Evolutionary conservation across 108 stramenopile genomes (phyloP).

Genomic region (Schizochytrium sp.): DNA sequence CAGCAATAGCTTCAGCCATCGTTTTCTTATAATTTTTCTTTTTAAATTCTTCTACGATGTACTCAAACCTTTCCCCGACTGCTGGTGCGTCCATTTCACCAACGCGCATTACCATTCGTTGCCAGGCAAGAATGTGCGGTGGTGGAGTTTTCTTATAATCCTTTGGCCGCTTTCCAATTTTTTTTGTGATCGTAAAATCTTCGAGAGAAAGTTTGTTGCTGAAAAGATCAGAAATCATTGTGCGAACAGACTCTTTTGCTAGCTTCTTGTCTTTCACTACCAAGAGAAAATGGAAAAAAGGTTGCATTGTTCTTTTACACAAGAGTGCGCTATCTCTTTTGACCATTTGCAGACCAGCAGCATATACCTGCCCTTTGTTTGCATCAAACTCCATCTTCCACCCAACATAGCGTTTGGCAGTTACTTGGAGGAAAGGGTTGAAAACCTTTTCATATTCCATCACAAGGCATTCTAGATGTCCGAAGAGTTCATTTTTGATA

Average conservation of each 20-base stretch:
- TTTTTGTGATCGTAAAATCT: not conserved
- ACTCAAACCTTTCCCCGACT: conserved; percentile 14
- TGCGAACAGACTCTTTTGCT: not conserved
- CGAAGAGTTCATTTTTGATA: conserved; percentile 31
- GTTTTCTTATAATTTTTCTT: not conserved
- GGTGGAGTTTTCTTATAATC: not conserved
- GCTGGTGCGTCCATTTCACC: not conserved
- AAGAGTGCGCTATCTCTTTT: not conserved
- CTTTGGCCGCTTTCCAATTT: not conserved
- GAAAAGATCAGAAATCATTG: not conserved
- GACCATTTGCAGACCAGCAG: not conserved
- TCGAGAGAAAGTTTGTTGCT: not conserved
- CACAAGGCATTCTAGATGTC: not conserved
- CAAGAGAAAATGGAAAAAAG: not conserved
- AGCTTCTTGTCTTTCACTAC: not conserved
- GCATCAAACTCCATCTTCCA: conserved; percentile 20
- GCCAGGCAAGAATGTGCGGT: not conserved
- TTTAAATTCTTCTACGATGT: not conserved
- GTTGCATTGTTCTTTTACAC: not conserved
- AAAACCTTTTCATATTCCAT: conserved; percentile 25
- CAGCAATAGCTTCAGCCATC: not conserved
- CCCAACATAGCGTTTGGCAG: not conserved
- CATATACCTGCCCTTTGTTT: not conserved
- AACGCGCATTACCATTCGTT: not conserved
- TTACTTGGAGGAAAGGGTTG: not conserved